phyloP scores from a whole-genome alignment of 2,329 filamentous ascomycete genomes.

The Coleophoma crateriformis region DNA sequence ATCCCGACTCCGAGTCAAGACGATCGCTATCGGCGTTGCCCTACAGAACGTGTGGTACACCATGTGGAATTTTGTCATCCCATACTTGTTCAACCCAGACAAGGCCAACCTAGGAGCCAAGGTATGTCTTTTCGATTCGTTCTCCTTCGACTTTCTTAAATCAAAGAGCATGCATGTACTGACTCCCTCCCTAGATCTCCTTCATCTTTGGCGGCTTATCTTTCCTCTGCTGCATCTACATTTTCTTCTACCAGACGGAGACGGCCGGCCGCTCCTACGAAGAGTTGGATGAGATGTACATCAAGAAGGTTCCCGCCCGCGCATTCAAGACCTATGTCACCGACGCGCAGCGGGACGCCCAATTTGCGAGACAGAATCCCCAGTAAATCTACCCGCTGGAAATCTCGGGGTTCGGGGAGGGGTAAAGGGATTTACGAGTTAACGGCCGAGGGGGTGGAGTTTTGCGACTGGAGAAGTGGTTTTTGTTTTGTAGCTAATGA shows the following conservation, averaged over 20 bases:
- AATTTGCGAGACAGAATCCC: neutral
- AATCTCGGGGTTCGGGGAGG: too few species aligned
- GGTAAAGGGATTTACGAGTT: too few species aligned
- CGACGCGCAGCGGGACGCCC: neutral
- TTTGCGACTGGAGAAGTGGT: too few species aligned
- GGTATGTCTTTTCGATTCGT: slow-evolving; percentile 13
- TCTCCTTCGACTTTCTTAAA: neutral
- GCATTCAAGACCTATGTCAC: slow-evolving; percentile 2
- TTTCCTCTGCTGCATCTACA: slow-evolving; percentile 26
- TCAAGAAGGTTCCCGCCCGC: slow-evolving; percentile 3
- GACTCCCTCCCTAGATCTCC: neutral
- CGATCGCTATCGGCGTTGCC: neutral
- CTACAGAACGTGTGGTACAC: neutral
- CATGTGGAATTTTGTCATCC: slow-evolving; percentile 2
- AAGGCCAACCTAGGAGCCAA: slow-evolving; percentile 25
- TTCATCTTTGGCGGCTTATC: slow-evolving; percentile 31
- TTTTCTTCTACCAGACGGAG: slow-evolving; percentile 32
- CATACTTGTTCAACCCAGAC: slow-evolving; percentile 2
- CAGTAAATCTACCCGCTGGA: too few species aligned
- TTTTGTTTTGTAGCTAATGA: too few species aligned
- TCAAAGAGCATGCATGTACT: neutral
- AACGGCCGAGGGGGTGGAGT: too few species aligned
- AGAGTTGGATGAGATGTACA: slow-evolving; percentile 8
- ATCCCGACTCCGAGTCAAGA: neutral
- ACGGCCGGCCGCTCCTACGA: slow-evolving; percentile 11